Evolutionary conservation across 2,329 filamentous ascomycete genomes (phyloP).

Genomic region (Dactylellina cionopaga): DNA sequence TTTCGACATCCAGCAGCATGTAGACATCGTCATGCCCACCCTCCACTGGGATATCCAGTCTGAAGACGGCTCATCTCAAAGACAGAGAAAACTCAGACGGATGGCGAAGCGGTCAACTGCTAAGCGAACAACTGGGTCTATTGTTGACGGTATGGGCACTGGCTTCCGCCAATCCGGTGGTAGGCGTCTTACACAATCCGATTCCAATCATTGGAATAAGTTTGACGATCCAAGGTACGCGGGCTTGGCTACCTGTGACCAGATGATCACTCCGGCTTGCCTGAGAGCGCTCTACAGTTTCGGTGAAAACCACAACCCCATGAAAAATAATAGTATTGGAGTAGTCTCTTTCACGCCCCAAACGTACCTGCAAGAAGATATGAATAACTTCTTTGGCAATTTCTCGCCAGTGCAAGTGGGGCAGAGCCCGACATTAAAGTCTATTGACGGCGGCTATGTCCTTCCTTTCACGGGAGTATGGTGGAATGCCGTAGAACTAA

Average conservation of each 20-base stretch:
- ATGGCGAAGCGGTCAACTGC: constrained; percentile 25
- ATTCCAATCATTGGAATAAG: constrained; percentile 23
- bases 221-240: constrained; percentile 35
- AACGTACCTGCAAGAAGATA: constrained; percentile 65
- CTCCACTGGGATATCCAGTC: constrained; percentile 60
- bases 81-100: constrained; percentile 31
- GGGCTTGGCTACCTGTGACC: constrained; percentile 62
- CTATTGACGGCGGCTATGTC: constrained; percentile 64
- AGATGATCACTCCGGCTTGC: constrained; percentile 69
- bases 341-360: constrained; percentile 67
- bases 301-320: constrained; percentile 43
- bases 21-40: constrained; percentile 63
- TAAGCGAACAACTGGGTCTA: constrained; percentile 23
- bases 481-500: constrained; percentile 67
- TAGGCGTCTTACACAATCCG: constrained; percentile 24
- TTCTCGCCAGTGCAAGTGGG: constrained; percentile 63
- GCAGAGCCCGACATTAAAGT: constrained; percentile 62
- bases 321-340: constrained; percentile 65
- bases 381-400: constrained; percentile 65
- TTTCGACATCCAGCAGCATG: constrained; percentile 59
- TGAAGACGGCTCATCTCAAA: constrained; percentile 25
- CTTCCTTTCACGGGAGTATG: constrained; percentile 47
- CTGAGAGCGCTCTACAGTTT: constrained; percentile 64
- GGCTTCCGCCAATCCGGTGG: constrained; percentile 26
- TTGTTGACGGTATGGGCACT: constrained; percentile 34